Conservation (phyloP, 2,329 filamentous ascomycete genomes). For the Thelonectria rubi region DNA sequence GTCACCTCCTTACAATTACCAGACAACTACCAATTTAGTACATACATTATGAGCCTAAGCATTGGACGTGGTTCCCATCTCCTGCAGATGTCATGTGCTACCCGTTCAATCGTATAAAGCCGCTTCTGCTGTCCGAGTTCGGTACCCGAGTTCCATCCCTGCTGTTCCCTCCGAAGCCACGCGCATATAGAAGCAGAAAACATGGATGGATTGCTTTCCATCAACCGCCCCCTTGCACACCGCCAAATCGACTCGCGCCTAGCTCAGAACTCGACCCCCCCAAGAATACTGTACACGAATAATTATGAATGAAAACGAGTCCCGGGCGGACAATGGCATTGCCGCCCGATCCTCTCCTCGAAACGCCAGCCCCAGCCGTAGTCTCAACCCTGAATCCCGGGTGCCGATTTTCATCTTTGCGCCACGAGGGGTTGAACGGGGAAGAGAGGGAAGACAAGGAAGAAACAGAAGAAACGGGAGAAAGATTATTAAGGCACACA, state of each 20-base stretch:
- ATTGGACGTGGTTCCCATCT: slow-evolving; percentile 6
- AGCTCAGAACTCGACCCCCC: slow-evolving; percentile 16
- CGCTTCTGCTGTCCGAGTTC: slow-evolving; percentile 18
- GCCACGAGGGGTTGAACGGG: background rate
- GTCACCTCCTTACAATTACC: slow-evolving; percentile 9
- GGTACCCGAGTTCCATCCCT: slow-evolving; percentile 17
- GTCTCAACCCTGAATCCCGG: slow-evolving; percentile 7
- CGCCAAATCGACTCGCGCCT: slow-evolving; percentile 15
- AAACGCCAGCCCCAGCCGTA: slow-evolving; percentile 18
- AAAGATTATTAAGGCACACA: slow-evolving; percentile 28
- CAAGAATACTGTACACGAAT: slow-evolving; percentile 36
- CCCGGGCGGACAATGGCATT: background rate
- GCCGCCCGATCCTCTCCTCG: slow-evolving; percentile 24
- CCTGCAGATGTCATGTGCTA: background rate
- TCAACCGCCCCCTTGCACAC: slow-evolving; percentile 12
- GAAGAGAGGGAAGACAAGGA: slow-evolving; percentile 2
- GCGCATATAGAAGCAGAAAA: slow-evolving; percentile 22
- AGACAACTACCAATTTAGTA: slow-evolving; percentile 14
- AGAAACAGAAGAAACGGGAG: slow-evolving; percentile 23
- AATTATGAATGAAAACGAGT: slow-evolving; percentile 24
- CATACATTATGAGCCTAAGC: slow-evolving; percentile 20
- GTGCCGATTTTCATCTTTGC: slow-evolving; percentile 1
- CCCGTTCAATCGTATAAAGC: slow-evolving; percentile 5
- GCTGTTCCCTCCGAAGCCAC: slow-evolving; percentile 8
- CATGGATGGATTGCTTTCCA: slow-evolving; percentile 9